Percentiles rank a stretch among this genome's conserved stretches.
Evolutionary conservation across 2,329 filamentous ascomycete genomes (phyloP).

Genomic region (Fonsecaea multimorphosa): DNA sequence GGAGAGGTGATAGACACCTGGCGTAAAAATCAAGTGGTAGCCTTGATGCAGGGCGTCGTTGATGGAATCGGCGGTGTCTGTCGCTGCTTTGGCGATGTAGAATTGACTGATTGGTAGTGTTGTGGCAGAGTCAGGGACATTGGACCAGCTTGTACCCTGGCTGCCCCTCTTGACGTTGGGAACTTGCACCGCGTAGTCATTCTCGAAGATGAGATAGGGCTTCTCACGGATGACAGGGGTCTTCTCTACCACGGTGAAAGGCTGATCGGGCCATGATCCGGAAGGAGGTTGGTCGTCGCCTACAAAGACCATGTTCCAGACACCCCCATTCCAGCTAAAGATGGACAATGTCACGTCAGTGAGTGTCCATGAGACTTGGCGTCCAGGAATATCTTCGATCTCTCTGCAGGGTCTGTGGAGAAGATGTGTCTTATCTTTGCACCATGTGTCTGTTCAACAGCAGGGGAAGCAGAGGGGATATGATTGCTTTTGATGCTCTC

Average conservation of each 20-base stretch:
- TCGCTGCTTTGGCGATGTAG: neutral
- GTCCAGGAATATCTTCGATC: neutral
- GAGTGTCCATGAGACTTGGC: neutral
- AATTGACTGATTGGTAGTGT: constrained; percentile 1
- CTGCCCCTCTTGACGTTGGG: neutral
- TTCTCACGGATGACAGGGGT: neutral
- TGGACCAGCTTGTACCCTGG: constrained; percentile 2
- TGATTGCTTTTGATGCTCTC: neutral
- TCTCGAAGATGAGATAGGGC: neutral
- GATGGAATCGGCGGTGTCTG: neutral
- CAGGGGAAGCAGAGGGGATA: no score
- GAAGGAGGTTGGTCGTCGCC: neutral
- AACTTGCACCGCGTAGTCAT: neutral
- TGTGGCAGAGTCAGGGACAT: neutral
- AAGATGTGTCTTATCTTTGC: neutral
- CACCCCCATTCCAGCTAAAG: neutral
- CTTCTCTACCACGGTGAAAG: neutral
- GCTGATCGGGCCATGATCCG: neutral
- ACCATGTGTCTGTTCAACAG: no score
- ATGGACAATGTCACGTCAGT: neutral
- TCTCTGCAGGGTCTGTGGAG: neutral
- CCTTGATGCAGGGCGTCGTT: neutral
- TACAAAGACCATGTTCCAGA: constrained; percentile 3
- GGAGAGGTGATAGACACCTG: neutral
- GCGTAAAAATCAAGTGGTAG: constrained; percentile 1